Base-by-base conservation (phyloP, 2,329 filamentous ascomycete species). In the Talaromyces atroroseus region DNA sequence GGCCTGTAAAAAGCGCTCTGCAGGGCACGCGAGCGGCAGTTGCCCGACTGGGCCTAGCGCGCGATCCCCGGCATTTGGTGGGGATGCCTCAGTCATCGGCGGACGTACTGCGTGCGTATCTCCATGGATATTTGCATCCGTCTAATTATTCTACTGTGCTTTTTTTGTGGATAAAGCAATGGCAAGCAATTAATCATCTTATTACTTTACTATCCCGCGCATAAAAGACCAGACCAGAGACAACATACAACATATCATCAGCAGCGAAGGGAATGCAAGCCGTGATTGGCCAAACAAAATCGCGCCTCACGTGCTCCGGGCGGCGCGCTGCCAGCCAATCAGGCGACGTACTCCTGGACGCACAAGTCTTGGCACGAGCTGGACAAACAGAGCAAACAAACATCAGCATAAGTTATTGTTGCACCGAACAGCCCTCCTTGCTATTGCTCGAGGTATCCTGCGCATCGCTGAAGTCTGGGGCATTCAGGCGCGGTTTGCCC, bases 351-450 rank as follows among this genome's bases (percentile, higher is more conserved):
- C 51, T 58, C 49, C 45, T 38, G 49, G 46, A 58, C 42, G 21
- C 56, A 58, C 21, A 21, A 38, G 38, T 58, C 51, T 45, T 58
- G 56, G 56, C 56, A 58, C n/a, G 36, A 10, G 38, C 56, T 58
- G 24, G 8, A 26, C n/a, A 53, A 32, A 46, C 40, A 34, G 16
- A 45, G 40, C 24, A 26, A 26, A 26, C 42, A 50, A 52, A 26
- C 23, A 45, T 42, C 29, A 49, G 26, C 34, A 42, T 12, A 12
- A 16, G 12, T 12, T 36, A n/a, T 45, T 36, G 36, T 54, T 26
- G 51, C 56, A 58, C 16, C 51, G 56, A 58, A 16, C 56, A 58
- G 20, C 40, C 52, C 23, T 54, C 56, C 51, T 58, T 58, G 46
- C 32, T 48, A 11, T 54, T 48, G 8, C 54, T 40, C 29, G 34